Base-by-base conservation (phyloP, 1,284 basidiomycete species). In the Boletus smithii region DNA sequence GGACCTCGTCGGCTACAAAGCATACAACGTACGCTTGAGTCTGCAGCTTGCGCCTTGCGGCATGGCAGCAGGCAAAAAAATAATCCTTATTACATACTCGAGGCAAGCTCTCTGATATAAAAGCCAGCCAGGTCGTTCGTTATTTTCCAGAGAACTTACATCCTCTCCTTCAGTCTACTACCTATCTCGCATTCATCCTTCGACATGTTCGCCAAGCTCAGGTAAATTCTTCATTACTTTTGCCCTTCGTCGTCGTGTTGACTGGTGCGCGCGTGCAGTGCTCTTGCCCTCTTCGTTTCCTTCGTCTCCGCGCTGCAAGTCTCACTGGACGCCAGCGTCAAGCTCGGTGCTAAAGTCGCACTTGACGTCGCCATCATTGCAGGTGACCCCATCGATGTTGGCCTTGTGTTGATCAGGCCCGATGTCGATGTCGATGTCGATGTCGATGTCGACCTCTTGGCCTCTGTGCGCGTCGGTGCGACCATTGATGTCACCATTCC, bases 191-290 rank as follows among this genome's bases (percentile, higher is more conserved):
- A 8, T 5, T 22, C 26, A 29, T 42, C 38, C 16, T 2, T 9
- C 16, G 11, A 10, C 22, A 48, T 49, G 47, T 30, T 49, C 22
- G 17, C 32, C 13, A 49, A 49, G 24, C 31, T 49, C 24, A n/a
- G 47, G 46, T 49, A 39, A 17, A 11, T 26, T 22, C 20, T 8
- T 18, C 9, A 34, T 33, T n/a, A 8, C n/a, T 14, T 14, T 8
- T 2, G 22, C 9, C 11, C 7, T 24, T 37, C 3, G 9, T 31
- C 18, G 5, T 14, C 16, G 7, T 8, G n/a, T 20, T 46, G 20
- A 47, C 31, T 1, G 4, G n/a, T 4, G 22, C 11, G 20, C 11
- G 3, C 9, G 5, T 10, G 3, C 5, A 49, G 47, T 27, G 31
- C 32, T 30, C 48, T 48, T 22, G 27, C 16, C 3, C n/a, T 48